phyloP scores from a whole-genome alignment of 805 yeast species.

The Metschnikowia proteae region DNA sequence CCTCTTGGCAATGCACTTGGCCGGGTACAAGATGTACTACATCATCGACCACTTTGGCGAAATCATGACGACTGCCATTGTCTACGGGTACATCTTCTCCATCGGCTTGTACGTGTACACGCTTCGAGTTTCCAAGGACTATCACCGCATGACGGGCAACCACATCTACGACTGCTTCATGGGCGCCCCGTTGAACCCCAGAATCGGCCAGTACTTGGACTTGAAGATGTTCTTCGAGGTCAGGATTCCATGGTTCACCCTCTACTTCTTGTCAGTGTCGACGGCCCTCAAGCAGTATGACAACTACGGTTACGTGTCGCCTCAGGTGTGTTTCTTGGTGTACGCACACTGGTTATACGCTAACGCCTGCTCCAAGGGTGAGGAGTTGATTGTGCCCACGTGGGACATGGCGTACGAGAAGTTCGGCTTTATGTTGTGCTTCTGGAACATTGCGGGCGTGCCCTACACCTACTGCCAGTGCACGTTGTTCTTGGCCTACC shows the following conservation, averaged over 20 bases:
- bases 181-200: conserved; percentile 97
- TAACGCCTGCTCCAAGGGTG: conserved; percentile 96
- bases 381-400: conserved; percentile 93
- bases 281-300: conserved; percentile 78
- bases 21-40: conserved; percentile 73
- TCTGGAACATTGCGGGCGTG: conserved; percentile 99
- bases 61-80: conserved; percentile 88
- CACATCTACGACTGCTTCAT: conserved; percentile 86
- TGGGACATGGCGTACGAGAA: conserved; percentile 99
- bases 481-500: conserved; percentile 77
- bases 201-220: conserved; percentile 83
- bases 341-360: conserved; percentile 93
- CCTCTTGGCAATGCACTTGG: conserved; percentile 60
- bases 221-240: conserved; percentile 97
- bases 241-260: conserved; percentile 92
- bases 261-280: conserved; percentile 72
- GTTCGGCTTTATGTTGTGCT: conserved; percentile 97
- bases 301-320: conserved; percentile 69
- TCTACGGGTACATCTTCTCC: conserved; percentile 69
- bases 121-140: conserved; percentile 61
- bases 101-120: conserved; percentile 68
- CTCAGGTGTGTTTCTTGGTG: conserved; percentile 69
- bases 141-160: conserved; percentile 89
- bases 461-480: conserved; percentile 97
- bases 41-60: conserved; percentile 82